Conservation (phyloP, 1,139 yeast genomes). For the Saccharomyces pastorianus region DNA sequence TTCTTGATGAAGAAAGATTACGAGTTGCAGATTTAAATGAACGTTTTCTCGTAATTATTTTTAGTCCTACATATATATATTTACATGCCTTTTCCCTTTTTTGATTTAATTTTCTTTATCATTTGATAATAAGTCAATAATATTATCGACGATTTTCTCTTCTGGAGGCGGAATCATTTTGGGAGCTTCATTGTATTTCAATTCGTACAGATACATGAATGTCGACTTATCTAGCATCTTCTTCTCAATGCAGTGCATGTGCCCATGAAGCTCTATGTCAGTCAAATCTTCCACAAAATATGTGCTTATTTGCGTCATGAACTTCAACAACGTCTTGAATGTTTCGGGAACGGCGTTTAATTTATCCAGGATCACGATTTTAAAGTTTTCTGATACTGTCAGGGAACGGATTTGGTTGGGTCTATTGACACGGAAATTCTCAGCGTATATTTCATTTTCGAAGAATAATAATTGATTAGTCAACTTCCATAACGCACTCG, state of each 20-base stretch:
- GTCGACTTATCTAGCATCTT: slow-evolving; percentile 17
- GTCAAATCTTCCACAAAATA: slow-evolving; percentile 14
- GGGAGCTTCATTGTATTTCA: slow-evolving; percentile 2
- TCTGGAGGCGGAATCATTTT: slow-evolving; percentile 5
- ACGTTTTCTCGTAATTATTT: neutral
- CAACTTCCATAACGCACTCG: neutral
- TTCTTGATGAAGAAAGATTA: slow-evolving; percentile 22
- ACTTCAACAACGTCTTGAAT: slow-evolving; percentile 3
- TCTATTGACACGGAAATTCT: neutral
- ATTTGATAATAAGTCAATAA: neutral
- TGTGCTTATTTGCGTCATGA: slow-evolving; percentile 10
- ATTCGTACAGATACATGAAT: slow-evolving; percentile 14
- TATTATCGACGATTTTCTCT: slow-evolving; percentile 1
- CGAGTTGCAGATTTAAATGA: neutral
- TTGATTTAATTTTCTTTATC: neutral
- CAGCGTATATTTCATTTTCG: neutral
- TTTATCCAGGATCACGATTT: neutral
- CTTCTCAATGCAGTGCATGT: slow-evolving; percentile 14
- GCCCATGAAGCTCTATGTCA: slow-evolving; percentile 8
- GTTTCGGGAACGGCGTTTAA: neutral
- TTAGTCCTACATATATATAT: neutral
- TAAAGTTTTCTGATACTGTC: neutral
- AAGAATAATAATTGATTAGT: neutral
- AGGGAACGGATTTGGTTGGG: neutral
- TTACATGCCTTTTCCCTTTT: neutral